phyloP scores from a whole-genome alignment of 2,329 filamentous ascomycete genomes.

The Fusarium mundagurra region DNA sequence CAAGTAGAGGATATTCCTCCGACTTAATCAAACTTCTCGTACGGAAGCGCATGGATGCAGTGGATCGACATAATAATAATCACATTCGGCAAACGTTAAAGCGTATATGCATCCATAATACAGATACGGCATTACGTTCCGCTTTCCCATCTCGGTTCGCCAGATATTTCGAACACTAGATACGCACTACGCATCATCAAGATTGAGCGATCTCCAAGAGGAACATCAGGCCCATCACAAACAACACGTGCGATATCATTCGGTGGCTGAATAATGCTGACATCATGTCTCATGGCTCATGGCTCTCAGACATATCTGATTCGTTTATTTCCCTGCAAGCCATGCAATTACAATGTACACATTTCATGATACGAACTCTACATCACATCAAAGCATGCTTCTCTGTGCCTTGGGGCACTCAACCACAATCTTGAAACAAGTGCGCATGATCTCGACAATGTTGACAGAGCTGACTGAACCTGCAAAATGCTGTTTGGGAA shows the following conservation, averaged over 20 bases:
- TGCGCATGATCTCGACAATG: neutral
- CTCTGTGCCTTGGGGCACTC: neutral
- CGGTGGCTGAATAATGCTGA: conserved; percentile 33
- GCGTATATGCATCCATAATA: conserved; percentile 7
- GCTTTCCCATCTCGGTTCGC: conserved; percentile 29
- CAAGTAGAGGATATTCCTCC: conserved; percentile 22
- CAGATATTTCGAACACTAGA: conserved; percentile 1
- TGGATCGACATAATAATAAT: conserved; percentile 25
- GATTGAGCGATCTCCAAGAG: conserved; percentile 22
- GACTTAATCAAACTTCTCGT: conserved; percentile 34
- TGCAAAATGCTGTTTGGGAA: neutral
- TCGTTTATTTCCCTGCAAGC: neutral
- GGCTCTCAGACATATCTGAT: neutral
- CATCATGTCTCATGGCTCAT: conserved; percentile 36
- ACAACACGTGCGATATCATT: conserved; percentile 18
- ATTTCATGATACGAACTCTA: neutral
- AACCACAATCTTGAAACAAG: neutral
- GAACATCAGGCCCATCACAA: neutral
- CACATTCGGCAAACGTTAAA: conserved; percentile 15
- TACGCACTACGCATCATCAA: conserved; percentile 1
- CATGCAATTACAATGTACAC: neutral
- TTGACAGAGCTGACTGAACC: neutral
- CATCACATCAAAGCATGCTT: neutral
- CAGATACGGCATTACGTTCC: conserved; percentile 37
- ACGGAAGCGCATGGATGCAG: conserved; percentile 4